Percentiles rank a stretch among this genome's conserved stretches.
These are phyloP conservation scores for Mycena vitilis DNA, from an alignment of 768 basidiomycete species.

Conservation along the genomic window DNA sequence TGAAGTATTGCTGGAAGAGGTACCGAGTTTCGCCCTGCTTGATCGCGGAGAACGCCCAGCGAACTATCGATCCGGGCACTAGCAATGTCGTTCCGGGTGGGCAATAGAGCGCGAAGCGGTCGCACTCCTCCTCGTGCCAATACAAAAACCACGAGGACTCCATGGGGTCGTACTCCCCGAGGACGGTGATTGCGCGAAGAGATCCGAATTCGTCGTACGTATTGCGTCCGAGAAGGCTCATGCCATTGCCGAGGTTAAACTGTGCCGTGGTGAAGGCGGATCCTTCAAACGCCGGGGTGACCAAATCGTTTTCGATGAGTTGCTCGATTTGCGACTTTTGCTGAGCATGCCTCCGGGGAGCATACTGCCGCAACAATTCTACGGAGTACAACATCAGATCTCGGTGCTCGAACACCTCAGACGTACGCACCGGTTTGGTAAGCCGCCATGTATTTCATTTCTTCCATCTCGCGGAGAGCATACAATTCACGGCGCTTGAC, in stretches of 20 bases:
- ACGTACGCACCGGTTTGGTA: no score
- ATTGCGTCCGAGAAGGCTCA: not conserved
- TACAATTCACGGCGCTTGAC: no score
- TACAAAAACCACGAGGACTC: not conserved
- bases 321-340: not conserved
- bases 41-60: no score
- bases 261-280: constrained; percentile 1
- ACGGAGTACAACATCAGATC: no score
- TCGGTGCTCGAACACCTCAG: no score
- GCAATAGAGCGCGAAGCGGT: not conserved
- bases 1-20: no score
- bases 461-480: no score
- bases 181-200: not conserved
- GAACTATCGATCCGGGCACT: no score
- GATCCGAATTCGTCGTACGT: not conserved
- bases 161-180: not conserved
- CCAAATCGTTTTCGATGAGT: not conserved
- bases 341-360: not conserved
- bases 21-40: no score
- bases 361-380: not conserved
- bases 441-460: no score
- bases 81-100: not conserved
- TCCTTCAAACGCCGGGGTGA: not conserved
- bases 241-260: not conserved
- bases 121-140: not conserved